phyloP scores from a whole-genome alignment of 495 filamentous ascomycete species.

The Zalerion maritima region DNA sequence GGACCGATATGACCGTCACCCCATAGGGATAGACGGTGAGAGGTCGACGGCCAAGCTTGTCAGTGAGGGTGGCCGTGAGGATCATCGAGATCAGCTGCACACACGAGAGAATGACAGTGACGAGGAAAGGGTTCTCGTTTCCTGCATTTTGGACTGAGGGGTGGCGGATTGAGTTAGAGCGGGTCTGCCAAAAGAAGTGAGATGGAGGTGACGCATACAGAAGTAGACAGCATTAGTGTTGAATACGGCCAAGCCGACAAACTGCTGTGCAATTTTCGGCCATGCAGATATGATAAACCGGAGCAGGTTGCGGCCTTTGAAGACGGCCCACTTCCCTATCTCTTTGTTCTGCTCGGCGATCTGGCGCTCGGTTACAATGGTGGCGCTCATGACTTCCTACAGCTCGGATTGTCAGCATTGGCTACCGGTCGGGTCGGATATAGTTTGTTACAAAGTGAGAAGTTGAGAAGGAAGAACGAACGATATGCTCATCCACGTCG shows the following conservation, averaged over 20 bases:
- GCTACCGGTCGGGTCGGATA: not conserved
- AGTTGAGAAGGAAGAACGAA: slow-evolving; percentile 3
- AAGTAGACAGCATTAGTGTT: slow-evolving; percentile 30
- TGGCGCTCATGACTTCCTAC: slow-evolving; percentile 18
- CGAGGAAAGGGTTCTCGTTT: slow-evolving; percentile 24
- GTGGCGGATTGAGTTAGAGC: too few species aligned
- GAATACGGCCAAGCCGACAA: slow-evolving; percentile 27
- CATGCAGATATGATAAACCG: slow-evolving; percentile 27
- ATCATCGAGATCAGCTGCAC: slow-evolving; percentile 26
- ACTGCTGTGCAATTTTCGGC: slow-evolving; percentile 29
- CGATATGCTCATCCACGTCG: slow-evolving; percentile 21
- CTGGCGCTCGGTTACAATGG: slow-evolving; percentile 17
- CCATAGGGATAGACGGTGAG: slow-evolving; percentile 27
- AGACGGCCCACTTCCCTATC: slow-evolving; percentile 17
- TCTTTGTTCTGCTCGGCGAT: slow-evolving; percentile 17
- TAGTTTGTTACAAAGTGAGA: not conserved
- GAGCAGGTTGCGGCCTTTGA: slow-evolving; percentile 24
- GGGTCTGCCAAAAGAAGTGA: not conserved
- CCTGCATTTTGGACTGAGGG: slow-evolving; percentile 26
- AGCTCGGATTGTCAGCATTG: not conserved
- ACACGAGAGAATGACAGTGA: slow-evolving; percentile 27
- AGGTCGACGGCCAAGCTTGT: slow-evolving; percentile 24
- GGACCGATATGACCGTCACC: slow-evolving; percentile 21
- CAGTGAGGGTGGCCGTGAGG: slow-evolving; percentile 17
- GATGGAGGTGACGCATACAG: slow-evolving; percentile 13